Conservation (phyloP, 2,329 filamentous ascomycete genomes). For the Uncinocarpus reesii region DNA sequence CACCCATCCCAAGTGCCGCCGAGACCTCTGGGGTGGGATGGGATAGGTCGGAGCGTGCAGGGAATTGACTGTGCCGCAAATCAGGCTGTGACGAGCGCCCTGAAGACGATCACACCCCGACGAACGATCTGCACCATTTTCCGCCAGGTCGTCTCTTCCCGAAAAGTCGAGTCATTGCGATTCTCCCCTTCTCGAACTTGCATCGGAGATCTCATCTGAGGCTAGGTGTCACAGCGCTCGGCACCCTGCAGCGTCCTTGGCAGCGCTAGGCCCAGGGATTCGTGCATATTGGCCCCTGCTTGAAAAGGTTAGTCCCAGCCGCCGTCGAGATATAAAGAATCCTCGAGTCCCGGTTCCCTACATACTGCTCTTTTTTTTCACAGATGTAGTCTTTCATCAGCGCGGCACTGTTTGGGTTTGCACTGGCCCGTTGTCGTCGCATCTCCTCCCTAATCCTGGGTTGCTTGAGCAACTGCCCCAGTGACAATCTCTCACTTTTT, state of each 20-base stretch:
- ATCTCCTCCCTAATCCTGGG: not conserved
- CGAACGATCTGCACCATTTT: too few species aligned
- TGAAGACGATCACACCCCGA: too few species aligned
- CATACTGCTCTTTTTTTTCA: not conserved
- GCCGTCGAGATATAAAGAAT: not conserved
- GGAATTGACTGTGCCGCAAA: not conserved
- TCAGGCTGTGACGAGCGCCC: not conserved
- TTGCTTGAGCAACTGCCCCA: not conserved
- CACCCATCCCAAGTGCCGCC: not conserved
- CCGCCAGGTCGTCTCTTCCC: too few species aligned
- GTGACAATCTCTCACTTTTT: not conserved
- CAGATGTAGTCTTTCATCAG: not conserved
- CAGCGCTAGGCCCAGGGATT: slow-evolving; percentile 3
- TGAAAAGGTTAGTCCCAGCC: slow-evolving; percentile 6
- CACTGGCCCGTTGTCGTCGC: not conserved
- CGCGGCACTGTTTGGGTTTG: not conserved
- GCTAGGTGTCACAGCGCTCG: not conserved
- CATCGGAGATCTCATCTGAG: not conserved
- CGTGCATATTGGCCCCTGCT: not conserved
- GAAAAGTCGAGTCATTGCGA: not conserved
- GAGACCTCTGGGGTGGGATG: slow-evolving; percentile 9
- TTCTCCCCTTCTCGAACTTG: not conserved
- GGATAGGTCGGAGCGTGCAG: not conserved
- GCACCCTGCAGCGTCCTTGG: slow-evolving; percentile 4
- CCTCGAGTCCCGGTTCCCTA: not conserved